phyloP scores from a whole-genome alignment of 73 alveolate species.

The Effrenium voratum region DNA sequence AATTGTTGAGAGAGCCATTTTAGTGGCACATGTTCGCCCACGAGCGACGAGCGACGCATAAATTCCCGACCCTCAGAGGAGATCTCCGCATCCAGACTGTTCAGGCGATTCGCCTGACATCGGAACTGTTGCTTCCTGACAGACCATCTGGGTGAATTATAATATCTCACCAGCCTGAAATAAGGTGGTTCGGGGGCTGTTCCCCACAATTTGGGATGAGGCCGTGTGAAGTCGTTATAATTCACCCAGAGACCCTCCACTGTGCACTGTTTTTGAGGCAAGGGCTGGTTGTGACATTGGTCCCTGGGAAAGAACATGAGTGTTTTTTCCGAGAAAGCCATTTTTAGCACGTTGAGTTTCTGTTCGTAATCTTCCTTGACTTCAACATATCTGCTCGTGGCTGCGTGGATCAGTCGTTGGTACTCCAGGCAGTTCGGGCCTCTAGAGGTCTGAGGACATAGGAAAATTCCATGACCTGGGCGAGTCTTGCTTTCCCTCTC shows the following conservation, averaged over 20 bases:
- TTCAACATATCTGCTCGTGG: too few relatives aligned
- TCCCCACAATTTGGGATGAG: too few relatives aligned
- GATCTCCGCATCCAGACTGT: conserved; percentile 24
- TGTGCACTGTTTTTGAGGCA: neutral
- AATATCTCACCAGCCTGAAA: too few relatives aligned
- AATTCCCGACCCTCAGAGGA: conserved; percentile 32
- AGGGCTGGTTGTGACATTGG: neutral
- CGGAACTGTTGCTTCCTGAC: neutral
- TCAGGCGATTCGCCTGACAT: conserved; percentile 34
- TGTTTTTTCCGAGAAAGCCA: too few relatives aligned
- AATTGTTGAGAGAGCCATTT: too few relatives aligned
- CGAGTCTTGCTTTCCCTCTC: too few relatives aligned
- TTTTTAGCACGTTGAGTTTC: too few relatives aligned
- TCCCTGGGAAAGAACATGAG: too few relatives aligned
- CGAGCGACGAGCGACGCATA: neutral
- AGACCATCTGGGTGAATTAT: too few relatives aligned
- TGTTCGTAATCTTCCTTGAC: too few relatives aligned
- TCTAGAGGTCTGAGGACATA: conserved; percentile 45
- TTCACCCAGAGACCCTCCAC: neutral
- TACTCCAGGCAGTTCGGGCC: neutral
- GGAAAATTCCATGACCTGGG: conserved; percentile 68
- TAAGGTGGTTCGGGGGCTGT: too few relatives aligned
- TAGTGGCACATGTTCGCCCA: neutral
- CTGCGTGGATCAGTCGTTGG: too few relatives aligned
- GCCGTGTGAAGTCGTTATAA: neutral